Percentiles rank a stretch among this genome's conserved stretches.
Conservation (phyloP, 257 asterid species). For the Fraxinus americana region DNA sequence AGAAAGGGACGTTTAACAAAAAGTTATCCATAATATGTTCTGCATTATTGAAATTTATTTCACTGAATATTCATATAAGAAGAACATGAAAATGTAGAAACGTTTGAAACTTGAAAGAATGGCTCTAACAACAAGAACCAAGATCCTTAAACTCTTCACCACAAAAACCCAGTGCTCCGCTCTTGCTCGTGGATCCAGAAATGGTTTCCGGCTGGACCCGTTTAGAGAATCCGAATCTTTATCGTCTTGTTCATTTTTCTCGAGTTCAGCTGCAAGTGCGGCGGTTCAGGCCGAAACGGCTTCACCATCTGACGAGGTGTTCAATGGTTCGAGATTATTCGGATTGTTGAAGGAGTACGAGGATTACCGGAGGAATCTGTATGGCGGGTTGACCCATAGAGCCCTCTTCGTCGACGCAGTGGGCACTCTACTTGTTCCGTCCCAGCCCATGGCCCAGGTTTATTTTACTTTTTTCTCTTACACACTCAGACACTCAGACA, state of each 20-base stretch:
- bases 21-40: not conserved
- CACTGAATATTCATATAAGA: not conserved
- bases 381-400: conserved; percentile 88
- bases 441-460: conserved; percentile 99
- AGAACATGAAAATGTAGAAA: conserved; percentile 25
- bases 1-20: not conserved
- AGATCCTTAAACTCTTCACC: conserved; percentile 32
- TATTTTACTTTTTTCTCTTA: not conserved
- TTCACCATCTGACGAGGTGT: conserved; percentile 31
- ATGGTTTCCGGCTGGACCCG: not conserved
- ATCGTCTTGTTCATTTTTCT: conserved; percentile 28
- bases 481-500: not conserved
- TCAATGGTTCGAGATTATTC: conserved; percentile 39
- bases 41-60: conserved; percentile 11
- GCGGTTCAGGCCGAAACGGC: conserved; percentile 23
- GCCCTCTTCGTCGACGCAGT: conserved; percentile 96
- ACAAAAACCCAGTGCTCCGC: conserved; percentile 25
- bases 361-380: conserved; percentile 82
- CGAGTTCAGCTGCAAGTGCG: conserved; percentile 44
- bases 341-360: conserved; percentile 81
- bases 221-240: not conserved
- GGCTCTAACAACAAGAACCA: conserved; percentile 39
- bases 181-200: conserved; percentile 26
- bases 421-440: conserved; percentile 89
- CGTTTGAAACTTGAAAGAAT: conserved; percentile 25